Evolutionary conservation across 805 yeast species (phyloP).

Genomic region (Saturnispora galanensis): DNA sequence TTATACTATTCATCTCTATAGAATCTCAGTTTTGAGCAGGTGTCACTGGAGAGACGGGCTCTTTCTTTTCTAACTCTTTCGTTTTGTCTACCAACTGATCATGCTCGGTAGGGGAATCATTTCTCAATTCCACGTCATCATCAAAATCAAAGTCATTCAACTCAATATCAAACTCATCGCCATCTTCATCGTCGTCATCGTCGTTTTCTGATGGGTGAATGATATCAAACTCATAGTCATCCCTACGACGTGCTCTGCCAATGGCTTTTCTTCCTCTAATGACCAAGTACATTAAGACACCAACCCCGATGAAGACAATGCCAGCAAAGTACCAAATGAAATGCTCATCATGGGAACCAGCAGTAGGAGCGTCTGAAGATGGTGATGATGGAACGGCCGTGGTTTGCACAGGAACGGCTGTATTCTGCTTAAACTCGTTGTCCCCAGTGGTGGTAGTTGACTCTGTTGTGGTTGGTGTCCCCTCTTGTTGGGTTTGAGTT

Average conservation of each 20-base stretch:
- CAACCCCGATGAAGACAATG: slow-evolving; percentile 50
- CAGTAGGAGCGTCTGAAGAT: slow-evolving; percentile 7
- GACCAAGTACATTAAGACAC: slow-evolving; percentile 34
- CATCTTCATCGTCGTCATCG: slow-evolving; percentile 9
- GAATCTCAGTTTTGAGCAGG: neutral
- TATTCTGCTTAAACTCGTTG: neutral
- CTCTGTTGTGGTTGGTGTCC: slow-evolving; percentile 1
- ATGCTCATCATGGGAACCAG: slow-evolving; percentile 8
- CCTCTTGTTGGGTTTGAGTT: too few species aligned
- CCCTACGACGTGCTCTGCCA: slow-evolving; percentile 43
- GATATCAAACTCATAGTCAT: slow-evolving; percentile 70
- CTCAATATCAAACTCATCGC: slow-evolving; percentile 5
- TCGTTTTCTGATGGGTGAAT: slow-evolving; percentile 42
- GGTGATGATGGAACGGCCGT: neutral
- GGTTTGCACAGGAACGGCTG: neutral
- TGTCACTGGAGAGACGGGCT: too few species aligned
- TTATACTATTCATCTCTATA: too few species aligned
- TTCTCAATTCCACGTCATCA: slow-evolving; percentile 6
- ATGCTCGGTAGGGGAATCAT: slow-evolving; percentile 3
- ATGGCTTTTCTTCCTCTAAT: slow-evolving; percentile 28
- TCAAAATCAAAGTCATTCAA: slow-evolving; percentile 9
- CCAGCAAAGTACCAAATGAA: slow-evolving; percentile 35
- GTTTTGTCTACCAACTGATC: slow-evolving; percentile 1
- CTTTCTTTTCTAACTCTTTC: neutral
- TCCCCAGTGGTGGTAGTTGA: slow-evolving; percentile 1